phyloP scores from a whole-genome alignment of 306 rosid species.

The Carpinus viminea region DNA sequence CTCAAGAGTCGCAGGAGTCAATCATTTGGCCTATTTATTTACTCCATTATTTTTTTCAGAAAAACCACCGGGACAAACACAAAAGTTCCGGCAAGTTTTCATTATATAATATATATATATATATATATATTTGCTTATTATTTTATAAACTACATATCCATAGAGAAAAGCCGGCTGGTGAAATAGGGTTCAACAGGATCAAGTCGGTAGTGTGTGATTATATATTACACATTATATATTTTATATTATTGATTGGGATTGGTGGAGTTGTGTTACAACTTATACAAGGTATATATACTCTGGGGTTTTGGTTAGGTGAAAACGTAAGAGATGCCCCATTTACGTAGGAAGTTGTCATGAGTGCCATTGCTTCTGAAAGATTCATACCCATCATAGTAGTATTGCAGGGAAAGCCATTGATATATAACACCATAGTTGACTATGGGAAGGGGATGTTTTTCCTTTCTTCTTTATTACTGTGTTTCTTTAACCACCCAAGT shows the following conservation, averaged over 20 bases:
- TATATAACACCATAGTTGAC: constrained; percentile 38
- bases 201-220: constrained; percentile 37
- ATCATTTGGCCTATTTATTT: constrained; percentile 17
- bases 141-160: neutral
- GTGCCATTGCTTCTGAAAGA: constrained; percentile 22
- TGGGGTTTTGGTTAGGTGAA: constrained; percentile 47
- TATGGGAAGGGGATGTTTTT: neutral
- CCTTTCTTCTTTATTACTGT: neutral
- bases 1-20: constrained; percentile 52
- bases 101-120: neutral
- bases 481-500: constrained; percentile 8
- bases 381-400: constrained; percentile 32
- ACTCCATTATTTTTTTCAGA: constrained; percentile 15
- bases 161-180: constrained; percentile 57
- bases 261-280: constrained; percentile 17
- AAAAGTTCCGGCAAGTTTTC: constrained; percentile 49
- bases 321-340: constrained; percentile 25
- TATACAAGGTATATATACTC: neutral
- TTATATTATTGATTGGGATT: constrained; percentile 31
- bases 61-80: constrained; percentile 37
- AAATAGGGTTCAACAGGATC: constrained; percentile 36
- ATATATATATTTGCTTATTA: neutral
- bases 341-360: constrained; percentile 41
- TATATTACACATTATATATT: constrained; percentile 8
- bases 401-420: constrained; percentile 33